A percentile compares a stretch with the other conserved stretches of the same genome.
phyloP scores from a whole-genome alignment of 805 yeast genomes.

The Yamadazyma kitorensis region DNA sequence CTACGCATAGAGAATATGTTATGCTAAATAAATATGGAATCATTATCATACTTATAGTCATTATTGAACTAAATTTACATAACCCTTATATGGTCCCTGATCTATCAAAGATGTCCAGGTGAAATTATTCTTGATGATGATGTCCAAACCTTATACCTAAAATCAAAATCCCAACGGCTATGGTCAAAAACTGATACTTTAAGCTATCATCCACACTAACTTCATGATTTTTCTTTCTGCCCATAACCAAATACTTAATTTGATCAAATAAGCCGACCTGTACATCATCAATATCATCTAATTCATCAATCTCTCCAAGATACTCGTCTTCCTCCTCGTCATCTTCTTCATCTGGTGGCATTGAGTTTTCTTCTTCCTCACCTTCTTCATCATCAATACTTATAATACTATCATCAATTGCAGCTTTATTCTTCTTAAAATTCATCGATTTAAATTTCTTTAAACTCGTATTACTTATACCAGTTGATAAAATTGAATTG shows the following conservation, averaged over 20 bases:
- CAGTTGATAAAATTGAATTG: constrained; percentile 19
- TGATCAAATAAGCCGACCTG: constrained; percentile 32
- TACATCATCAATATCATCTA: constrained; percentile 7
- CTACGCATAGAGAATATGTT: no score
- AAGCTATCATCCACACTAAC: constrained; percentile 37
- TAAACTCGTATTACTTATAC: constrained; percentile 17
- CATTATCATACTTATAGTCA: no score
- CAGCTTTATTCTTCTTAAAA: constrained; percentile 9
- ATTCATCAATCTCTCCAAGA: constrained; percentile 4
- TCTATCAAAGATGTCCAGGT: no score
- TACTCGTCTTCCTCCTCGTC: constrained; percentile 11
- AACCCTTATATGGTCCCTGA: no score
- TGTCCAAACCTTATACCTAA: constrained; percentile 37
- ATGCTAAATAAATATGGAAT: no score
- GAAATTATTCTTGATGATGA: constrained; percentile 13
- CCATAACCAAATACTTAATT: constrained; percentile 32
- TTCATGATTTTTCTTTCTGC: constrained; percentile 23
- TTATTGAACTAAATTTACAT: no score
- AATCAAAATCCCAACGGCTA: constrained; percentile 41
- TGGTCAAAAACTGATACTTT: constrained; percentile 40
- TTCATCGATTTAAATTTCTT: constrained; percentile 40
- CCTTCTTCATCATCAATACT: constrained; percentile 1
- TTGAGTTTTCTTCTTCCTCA: constrained; percentile 7
- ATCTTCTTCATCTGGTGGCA: constrained; percentile 7
- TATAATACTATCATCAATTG: constrained; percentile 7